phyloP scores from a whole-genome alignment of 179 eudicot genomes.

The Silene vulgaris region DNA sequence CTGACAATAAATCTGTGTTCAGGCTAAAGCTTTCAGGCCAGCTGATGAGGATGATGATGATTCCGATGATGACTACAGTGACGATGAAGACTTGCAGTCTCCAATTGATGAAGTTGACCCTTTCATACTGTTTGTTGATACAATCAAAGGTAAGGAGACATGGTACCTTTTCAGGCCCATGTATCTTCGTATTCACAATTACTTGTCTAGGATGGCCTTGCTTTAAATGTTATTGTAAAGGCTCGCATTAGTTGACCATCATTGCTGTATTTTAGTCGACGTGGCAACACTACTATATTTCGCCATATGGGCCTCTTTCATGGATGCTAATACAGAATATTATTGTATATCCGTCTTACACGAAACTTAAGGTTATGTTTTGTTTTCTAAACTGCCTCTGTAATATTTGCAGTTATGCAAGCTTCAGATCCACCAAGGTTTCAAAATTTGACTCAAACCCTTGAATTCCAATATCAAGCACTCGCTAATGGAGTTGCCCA shows the following conservation, averaged over 20 bases:
- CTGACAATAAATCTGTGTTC: conserved; percentile 14
- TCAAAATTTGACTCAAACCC: conserved; percentile 69
- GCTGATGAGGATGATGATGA: conserved; percentile 74
- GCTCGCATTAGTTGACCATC: no score
- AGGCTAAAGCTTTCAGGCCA: conserved; percentile 89
- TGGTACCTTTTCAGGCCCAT: conserved; percentile 1
- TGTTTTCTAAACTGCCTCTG: neutral
- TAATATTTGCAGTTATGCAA: conserved; percentile 53
- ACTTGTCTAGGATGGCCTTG: no score
- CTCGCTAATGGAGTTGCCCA: conserved; percentile 84
- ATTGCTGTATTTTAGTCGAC: no score
- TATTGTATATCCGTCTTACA: neutral
- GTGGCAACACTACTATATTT: no score
- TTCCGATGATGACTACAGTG: conserved; percentile 91
- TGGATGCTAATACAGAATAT: no score
- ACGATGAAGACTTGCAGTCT: conserved; percentile 89
- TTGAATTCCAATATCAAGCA: conserved; percentile 82
- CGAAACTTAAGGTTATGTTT: neutral
- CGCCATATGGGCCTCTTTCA: no score
- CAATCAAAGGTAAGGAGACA: conserved; percentile 57
- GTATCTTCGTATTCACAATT: no score
- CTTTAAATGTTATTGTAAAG: no score
- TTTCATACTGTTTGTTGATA: conserved; percentile 81
- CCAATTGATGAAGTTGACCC: conserved; percentile 99
- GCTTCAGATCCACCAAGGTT: conserved; percentile 74